These are phyloP conservation scores for Fusarium pseudograminearum DNA, from an alignment of 2,329 filamentous ascomycete genomes.

Conservation along the genomic window DNA sequence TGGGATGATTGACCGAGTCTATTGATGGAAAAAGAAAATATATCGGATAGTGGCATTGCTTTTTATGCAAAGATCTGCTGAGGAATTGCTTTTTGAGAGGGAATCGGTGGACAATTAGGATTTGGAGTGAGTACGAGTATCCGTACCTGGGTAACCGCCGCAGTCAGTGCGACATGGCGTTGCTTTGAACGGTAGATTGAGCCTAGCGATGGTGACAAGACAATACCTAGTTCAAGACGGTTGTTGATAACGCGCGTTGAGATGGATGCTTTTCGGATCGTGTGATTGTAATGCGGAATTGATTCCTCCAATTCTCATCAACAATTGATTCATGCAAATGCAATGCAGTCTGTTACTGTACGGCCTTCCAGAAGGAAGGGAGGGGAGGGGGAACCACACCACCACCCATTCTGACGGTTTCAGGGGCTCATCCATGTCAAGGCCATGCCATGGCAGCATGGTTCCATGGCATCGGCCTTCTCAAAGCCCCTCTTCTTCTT, in stretches of 20 bases:
- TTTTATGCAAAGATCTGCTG: conserved; percentile 16
- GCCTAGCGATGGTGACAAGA: conserved; percentile 11
- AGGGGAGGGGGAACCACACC: conserved; percentile 37
- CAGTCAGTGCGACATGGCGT: conserved; percentile 24
- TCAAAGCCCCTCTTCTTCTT: conserved; percentile 12
- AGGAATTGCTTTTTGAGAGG: conserved; percentile 8
- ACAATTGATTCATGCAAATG: conserved; percentile 28
- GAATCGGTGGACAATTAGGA: background rate
- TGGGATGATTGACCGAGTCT: background rate
- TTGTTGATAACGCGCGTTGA: conserved; percentile 14
- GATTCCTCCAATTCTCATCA: background rate
- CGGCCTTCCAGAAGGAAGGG: conserved; percentile 33
- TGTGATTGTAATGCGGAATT: background rate
- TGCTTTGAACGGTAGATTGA: conserved; percentile 30
- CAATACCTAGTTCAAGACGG: background rate
- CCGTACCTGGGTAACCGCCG: conserved; percentile 16
- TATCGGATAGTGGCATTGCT: conserved; percentile 12
- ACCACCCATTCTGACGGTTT: conserved; percentile 42
- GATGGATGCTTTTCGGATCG: conserved; percentile 15
- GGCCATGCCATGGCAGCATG: background rate
- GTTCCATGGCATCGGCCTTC: conserved; percentile 4
- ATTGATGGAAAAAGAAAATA: conserved; percentile 3
- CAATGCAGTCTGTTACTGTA: background rate
- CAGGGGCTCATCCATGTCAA: conserved; percentile 41
- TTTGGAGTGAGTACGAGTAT: no score